Base-by-base conservation (phyloP, 345 rosid genomes). In the Pugionium cornutum region DNA sequence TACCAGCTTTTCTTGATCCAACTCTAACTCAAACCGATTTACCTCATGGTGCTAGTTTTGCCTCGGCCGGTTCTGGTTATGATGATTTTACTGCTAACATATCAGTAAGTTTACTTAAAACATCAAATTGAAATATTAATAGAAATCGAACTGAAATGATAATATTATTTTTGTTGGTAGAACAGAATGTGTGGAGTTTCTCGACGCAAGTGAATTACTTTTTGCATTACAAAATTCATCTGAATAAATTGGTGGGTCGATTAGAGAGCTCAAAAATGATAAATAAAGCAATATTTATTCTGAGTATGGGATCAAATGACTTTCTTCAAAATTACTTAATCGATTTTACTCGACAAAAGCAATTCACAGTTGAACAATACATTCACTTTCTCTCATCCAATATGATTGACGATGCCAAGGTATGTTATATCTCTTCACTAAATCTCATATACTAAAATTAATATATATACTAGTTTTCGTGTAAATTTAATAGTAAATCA, bases 21-120 rank as follows among this genome's bases (percentile, higher is more conserved):
- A 65, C 66, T 11, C 43, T 84, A 65, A 86, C 74, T 36, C 69
- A 64, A 45, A n/a, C 33, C 8, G 84, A 89, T 53, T 58, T 92
- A 47, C 49, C 77, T 54, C 83, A 77, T 49, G 96, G 96, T 10
- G 95, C 85, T 58, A 92, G 98, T 69, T 89, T 92, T 69, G 96
- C 95, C 45, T 92, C 98, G 7, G 92, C 98, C 18, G 98, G 80
- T 77, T 87, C 98, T 18, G 98, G 98, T 30, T 92, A 89, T 31
- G 95, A 91, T 39, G 92, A 85, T 46, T 78, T 86, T 50, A 91
- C 98, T 7, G 96, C 98, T 41, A 89, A 91, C 58, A 57, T 89
- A 40, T 85, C 90, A 0, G 98, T 91, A 77, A 80, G 84, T 31
- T 53, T 18, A 18, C 18, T 18, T 64, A 30, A 6, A 53, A 26